Evolutionary conservation across 1,139 yeast species (phyloP).

Genomic region (Blastobotrys arbuscula): DNA sequence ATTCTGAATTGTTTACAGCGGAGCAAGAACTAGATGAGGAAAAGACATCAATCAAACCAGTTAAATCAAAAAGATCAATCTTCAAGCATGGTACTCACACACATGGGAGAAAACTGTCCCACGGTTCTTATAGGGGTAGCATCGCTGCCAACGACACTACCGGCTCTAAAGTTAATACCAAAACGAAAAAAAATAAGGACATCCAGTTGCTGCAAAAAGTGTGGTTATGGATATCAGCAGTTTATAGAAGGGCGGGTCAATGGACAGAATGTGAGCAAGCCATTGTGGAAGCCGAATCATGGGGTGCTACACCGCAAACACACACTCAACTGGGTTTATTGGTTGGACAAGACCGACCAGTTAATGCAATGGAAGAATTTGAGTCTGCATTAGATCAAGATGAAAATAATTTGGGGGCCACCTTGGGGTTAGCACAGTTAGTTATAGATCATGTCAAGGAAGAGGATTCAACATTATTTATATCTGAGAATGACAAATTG

Average conservation of each 20-base stretch:
- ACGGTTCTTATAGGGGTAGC: not conserved
- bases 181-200: conserved; percentile 7
- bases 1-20: conserved; percentile 45
- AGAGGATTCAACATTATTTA: conserved; percentile 28
- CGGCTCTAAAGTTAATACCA: not conserved
- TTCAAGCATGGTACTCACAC: not conserved
- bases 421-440: conserved; percentile 62
- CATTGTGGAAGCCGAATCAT: conserved; percentile 61
- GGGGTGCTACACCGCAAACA: conserved; percentile 46
- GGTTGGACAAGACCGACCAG: conserved; percentile 33
- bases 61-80: conserved; percentile 5
- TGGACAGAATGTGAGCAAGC: conserved; percentile 65
- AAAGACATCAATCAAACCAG: not conserved
- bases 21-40: not conserved
- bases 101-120: not conserved
- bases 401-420: conserved; percentile 48
- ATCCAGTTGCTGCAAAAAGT: conserved; percentile 47
- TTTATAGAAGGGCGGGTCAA: conserved; percentile 55
- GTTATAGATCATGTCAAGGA: conserved; percentile 36
- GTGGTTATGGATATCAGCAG: conserved; percentile 71
- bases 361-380: conserved; percentile 57
- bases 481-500: conserved; percentile 47
- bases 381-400: conserved; percentile 59
- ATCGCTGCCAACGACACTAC: not conserved
- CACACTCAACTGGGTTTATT: conserved; percentile 52